Evolutionary conservation across 768 basidiomycete genomes (phyloP).

Genomic region (Cystobasidiopsis lactophilus): DNA sequence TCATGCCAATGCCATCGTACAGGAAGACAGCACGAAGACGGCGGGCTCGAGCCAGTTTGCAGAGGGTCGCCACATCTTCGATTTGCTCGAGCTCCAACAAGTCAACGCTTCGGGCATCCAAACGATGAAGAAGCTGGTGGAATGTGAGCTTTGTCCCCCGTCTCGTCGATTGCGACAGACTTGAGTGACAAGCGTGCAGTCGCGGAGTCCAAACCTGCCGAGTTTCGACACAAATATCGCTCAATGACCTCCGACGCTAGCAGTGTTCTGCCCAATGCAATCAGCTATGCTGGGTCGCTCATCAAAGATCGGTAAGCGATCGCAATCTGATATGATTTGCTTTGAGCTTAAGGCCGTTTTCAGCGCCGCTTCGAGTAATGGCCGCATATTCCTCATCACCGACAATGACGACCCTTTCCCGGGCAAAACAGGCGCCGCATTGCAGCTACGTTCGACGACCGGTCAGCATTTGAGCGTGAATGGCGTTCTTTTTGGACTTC

Average conservation of each 20-base stretch:
- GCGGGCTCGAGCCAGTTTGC: conserved; percentile 30
- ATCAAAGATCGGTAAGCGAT: conserved; percentile 56
- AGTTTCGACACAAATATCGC: conserved; percentile 40
- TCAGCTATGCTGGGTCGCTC: conserved; percentile 73
- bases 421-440: conserved; percentile 20
- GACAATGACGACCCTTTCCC: conserved; percentile 54
- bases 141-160: conserved; percentile 33
- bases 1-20: background rate
- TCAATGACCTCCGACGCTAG: conserved; percentile 32
- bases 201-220: conserved; percentile 40
- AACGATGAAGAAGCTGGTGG: conserved; percentile 50
- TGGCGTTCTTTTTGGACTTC: background rate
- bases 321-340: background rate
- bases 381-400: conserved; percentile 79
- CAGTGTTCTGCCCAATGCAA: conserved; percentile 59
- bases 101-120: conserved; percentile 65
- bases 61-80: conserved; percentile 43
- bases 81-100: conserved; percentile 53
- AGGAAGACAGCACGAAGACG: conserved; percentile 2
- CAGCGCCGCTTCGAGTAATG: conserved; percentile 48
- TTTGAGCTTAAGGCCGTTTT: conserved; percentile 35
- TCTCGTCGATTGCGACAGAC: background rate
- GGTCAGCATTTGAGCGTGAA: background rate
- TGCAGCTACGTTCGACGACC: conserved; percentile 17
- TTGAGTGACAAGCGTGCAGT: conserved; percentile 31